A percentile compares a stretch with the other conserved stretches of the same genome.
phyloP scores from a whole-genome alignment of 2,329 filamentous ascomycete genomes.

The Pseudopithomyces maydicus region DNA sequence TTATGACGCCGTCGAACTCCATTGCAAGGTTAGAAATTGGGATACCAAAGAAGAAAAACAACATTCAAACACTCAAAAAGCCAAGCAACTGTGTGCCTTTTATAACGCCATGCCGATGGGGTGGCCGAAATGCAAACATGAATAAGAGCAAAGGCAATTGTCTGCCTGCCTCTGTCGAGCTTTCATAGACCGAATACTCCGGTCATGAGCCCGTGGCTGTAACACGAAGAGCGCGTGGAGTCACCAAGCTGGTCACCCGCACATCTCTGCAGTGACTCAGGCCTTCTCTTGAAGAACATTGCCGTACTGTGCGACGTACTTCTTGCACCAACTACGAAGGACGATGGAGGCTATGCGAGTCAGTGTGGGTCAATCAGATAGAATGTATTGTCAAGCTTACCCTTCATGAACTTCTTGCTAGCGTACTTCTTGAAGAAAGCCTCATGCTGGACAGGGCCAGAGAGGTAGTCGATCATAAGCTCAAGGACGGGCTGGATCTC shows the following conservation, averaged over 20 bases:
- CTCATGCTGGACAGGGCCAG: slow-evolving; percentile 86
- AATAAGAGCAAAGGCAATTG: slow-evolving; percentile 27
- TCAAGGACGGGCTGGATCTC: slow-evolving; percentile 91
- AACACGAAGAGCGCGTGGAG: slow-evolving; percentile 14
- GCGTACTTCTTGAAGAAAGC: slow-evolving; percentile 99
- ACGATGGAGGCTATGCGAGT: slow-evolving; percentile 76
- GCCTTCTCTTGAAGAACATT: slow-evolving; percentile 36
- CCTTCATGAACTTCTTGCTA: slow-evolving; percentile 98
- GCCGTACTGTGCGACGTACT: slow-evolving; percentile 53
- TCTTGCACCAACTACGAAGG: slow-evolving; percentile 91
- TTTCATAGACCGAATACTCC: not conserved
- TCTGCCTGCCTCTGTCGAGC: not conserved
- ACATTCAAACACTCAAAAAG: slow-evolving; percentile 17
- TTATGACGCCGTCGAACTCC: slow-evolving; percentile 31
- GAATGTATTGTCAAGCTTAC: slow-evolving; percentile 58
- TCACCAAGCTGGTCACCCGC: slow-evolving; percentile 22
- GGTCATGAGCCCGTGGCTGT: not conserved
- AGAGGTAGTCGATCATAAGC: slow-evolving; percentile 96
- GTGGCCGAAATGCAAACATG: slow-evolving; percentile 44
- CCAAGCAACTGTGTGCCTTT: slow-evolving; percentile 38
- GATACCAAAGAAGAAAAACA: slow-evolving; percentile 24
- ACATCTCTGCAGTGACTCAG: slow-evolving; percentile 26
- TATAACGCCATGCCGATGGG: slow-evolving; percentile 40
- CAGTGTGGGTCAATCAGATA: slow-evolving; percentile 10
- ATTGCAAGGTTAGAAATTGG: slow-evolving; percentile 24